phyloP scores from a whole-genome alignment of 306 rosid species.

The Casuarina glauca region DNA sequence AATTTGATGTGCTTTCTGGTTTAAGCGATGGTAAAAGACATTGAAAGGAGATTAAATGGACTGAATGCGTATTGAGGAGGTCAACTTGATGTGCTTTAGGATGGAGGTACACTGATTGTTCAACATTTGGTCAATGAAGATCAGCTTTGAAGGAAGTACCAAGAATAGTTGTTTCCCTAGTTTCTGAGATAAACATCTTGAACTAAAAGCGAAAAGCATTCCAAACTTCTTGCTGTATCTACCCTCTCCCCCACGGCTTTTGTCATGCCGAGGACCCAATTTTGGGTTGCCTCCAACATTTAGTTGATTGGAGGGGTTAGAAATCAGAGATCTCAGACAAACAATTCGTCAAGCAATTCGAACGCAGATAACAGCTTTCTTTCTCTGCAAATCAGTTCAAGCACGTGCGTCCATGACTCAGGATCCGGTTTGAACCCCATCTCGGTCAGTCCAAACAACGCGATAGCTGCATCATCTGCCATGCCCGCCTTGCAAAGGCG shows the following conservation, averaged over 20 bases:
- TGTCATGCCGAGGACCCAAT: neutral
- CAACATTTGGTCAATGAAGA: neutral
- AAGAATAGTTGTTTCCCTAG: neutral
- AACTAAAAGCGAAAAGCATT: neutral
- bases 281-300: conserved; percentile 10
- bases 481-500: conserved; percentile 66
- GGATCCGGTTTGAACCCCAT: conserved; percentile 71
- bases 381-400: conserved; percentile 65
- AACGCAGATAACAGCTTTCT: conserved; percentile 57
- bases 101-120: neutral
- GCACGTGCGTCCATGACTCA: conserved; percentile 66
- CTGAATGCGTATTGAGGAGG: neutral
- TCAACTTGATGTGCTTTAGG: neutral
- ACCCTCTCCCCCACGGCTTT: neutral
- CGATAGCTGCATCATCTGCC: conserved; percentile 60
- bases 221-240: neutral
- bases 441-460: conserved; percentile 58
- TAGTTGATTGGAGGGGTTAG: neutral
- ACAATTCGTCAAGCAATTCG: conserved; percentile 71
- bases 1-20: too few relatives aligned
- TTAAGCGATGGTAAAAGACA: neutral
- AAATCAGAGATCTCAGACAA: conserved; percentile 27
- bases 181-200: neutral
- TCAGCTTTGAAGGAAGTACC: neutral
- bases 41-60: neutral